Base-by-base conservation (phyloP, 768 basidiomycete genomes). In the Gyrodon lividus region DNA sequence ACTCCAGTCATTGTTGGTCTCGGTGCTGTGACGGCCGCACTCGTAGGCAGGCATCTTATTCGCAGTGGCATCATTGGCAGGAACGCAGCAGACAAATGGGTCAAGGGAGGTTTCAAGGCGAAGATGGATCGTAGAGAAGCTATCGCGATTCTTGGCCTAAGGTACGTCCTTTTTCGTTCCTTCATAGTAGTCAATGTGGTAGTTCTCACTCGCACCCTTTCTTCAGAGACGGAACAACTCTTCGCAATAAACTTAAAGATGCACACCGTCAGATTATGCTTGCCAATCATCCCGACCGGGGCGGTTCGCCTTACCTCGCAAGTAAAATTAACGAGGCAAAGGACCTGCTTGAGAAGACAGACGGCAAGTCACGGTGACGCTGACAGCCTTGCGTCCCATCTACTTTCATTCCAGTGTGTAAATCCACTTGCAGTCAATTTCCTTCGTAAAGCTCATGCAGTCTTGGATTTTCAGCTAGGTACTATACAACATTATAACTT, bases 291-390 rank as follows among this genome's bases (percentile, higher is more conserved):
- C 97, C 97, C 10, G 97, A 99, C 76, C 80, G 97, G 55, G 97
- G 97, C 30, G 97, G 97, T 26, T 91, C 94, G n/a, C 97, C 97
- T 6, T 99, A 98, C 71, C 74, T 98, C 44, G 95, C 97, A 12
- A 94, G 92, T 63, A 98, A 99, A 79, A 96, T 98, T 56, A 99
- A 99, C 70, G 97, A 99, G 66, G 97, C 96, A 0, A 98, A 97
- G 67, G 96, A 93, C 62, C 58, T 96, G 51, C 69, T 97, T 42
- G 94, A 97, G 30, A 91, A 88, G 67, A 77, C 78, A n/a, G 84
- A 87, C 45, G 78, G 79, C 46, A 80, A 74, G 59, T 19, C 34
- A 14, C 69, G 67, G 52, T 69, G 51, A 59, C 43, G 8, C 22
- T 35, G 2, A n/a, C 38, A 39, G n/a, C 23, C 16, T 33, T 52